phyloP scores from a whole-genome alignment of 441 rosid species.

The Monsonia emarginata region DNA sequence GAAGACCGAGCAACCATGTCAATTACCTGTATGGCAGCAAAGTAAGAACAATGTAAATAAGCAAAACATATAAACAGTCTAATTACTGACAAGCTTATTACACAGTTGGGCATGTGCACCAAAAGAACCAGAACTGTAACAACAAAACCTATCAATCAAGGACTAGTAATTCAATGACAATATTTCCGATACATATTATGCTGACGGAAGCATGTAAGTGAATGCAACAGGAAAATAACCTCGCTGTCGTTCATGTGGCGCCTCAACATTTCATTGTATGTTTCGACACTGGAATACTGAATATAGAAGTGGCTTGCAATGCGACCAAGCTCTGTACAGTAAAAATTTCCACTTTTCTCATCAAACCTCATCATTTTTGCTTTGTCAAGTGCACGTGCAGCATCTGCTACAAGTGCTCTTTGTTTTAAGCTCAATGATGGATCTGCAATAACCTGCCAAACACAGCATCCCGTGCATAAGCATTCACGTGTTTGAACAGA shows the following conservation, averaged over 20 bases:
- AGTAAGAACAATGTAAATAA: slow-evolving; percentile 13
- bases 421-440: slow-evolving; percentile 79
- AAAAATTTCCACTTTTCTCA: slow-evolving; percentile 98
- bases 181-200: slow-evolving; percentile 10
- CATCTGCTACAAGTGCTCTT: slow-evolving; percentile 87
- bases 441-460: slow-evolving; percentile 78
- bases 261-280: slow-evolving; percentile 90
- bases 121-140: background rate
- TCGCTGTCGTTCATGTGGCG: slow-evolving; percentile 94
- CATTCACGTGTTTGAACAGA: slow-evolving; percentile 7
- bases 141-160: background rate
- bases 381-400: slow-evolving; percentile 95
- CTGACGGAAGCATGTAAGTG: slow-evolving; percentile 13
- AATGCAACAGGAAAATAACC: slow-evolving; percentile 31
- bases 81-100: background rate
- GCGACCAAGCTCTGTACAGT: slow-evolving; percentile 98
- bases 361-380: slow-evolving; percentile 99
- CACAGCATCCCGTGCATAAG: slow-evolving; percentile 19
- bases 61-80: background rate
- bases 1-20: slow-evolving; percentile 98
- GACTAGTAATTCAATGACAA: slow-evolving; percentile 7
- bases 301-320: slow-evolving; percentile 99
- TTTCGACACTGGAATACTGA: slow-evolving; percentile 96
- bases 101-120: background rate
- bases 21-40: slow-evolving; percentile 51